Evolutionary conservation across 192 early-diverging fungal genomes (phyloP), one percentile per base, ranked within the genome.

Genomic region (Mortierella antarctica): DNA sequence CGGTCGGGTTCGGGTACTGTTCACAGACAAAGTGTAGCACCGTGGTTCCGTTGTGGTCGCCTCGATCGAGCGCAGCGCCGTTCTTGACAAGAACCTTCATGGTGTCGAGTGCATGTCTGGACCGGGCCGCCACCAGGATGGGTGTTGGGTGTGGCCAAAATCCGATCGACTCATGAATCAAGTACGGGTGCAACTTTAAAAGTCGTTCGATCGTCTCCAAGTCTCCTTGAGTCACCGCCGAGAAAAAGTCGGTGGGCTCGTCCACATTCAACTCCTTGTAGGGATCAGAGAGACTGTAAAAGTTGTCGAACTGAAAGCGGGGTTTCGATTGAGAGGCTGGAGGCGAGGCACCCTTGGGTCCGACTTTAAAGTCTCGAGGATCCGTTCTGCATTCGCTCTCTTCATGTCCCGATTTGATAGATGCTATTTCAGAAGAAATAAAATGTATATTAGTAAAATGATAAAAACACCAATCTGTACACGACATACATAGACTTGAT

Each of bases 281-380:
- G 6, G 77, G 77, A 17, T 80, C 77, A 9, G 67, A 55, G n/a
- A 80, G 77, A 58, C 77, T 80, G 54, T 80, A 80, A 63, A 80
- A 80, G 60, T 80, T 80, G 65, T 80, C 69, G 20, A 80, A 80
- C 47, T 71, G 70, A 48, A 72, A 44, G 1, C 59, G 70, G 5
- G 70, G 64, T 18, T 71, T 71, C 15, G 60, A 39, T 14, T 53
- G 59, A 49, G 65, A 63, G 17, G 52, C 21, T n/a, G 65, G 63
- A 40, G 73, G 73, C 21, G 65, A 57, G 13, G 4, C 40, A 4
- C 66, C 75, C 49, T 70, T 78, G 39, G 55, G 67, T 15, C 18
- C 21, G 3, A 11, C 47, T 14, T 66, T 57, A 41, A 57, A 13
- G 46, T 73, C 70, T 10, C 71, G 62, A 42, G 17, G 53, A 18